A percentile compares a stretch with the other conserved stretches of the same genome.
Evolutionary conservation across 176 grass and related monocot species (phyloP).

Genomic region (Zoysia japonica): DNA sequence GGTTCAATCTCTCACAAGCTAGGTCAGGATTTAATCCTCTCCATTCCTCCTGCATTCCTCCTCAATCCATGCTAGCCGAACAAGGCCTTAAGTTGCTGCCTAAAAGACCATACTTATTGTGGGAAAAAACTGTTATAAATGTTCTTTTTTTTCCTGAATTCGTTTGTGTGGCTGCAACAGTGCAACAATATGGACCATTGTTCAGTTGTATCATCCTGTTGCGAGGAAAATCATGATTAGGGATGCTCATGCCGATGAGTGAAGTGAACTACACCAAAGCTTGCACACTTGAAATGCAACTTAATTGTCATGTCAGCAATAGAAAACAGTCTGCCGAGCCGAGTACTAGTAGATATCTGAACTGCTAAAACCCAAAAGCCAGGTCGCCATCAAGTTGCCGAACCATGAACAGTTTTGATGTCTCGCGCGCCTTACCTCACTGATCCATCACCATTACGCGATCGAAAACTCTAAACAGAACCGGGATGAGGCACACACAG

Average conservation of each 20-base stretch:
- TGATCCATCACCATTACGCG: conserved; percentile 31
- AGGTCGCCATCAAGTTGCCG: neutral
- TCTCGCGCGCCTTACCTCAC: conserved; percentile 30
- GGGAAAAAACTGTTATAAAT: too few relatives aligned
- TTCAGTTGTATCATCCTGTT: neutral
- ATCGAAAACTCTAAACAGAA: neutral
- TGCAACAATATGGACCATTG: too few relatives aligned
- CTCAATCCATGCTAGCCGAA: too few relatives aligned
- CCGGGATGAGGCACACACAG: neutral
- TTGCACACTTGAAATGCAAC: neutral
- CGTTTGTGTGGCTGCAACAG: too few relatives aligned
- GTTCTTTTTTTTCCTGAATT: too few relatives aligned
- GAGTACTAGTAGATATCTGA: neutral
- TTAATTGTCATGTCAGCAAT: conserved; percentile 7
- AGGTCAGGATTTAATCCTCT: too few relatives aligned
- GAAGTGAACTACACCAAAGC: neutral
- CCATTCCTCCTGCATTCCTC: too few relatives aligned
- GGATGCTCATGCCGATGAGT: neutral
- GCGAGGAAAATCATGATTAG: neutral
- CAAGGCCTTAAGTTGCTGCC: too few relatives aligned
- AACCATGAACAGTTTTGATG: neutral
- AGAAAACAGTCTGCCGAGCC: neutral
- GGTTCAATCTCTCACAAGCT: too few relatives aligned
- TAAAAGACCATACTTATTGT: too few relatives aligned
- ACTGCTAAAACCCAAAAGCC: neutral